Evolutionary conservation across 495 filamentous ascomycete species (phyloP).

Genomic region (Penicillium steckii): DNA sequence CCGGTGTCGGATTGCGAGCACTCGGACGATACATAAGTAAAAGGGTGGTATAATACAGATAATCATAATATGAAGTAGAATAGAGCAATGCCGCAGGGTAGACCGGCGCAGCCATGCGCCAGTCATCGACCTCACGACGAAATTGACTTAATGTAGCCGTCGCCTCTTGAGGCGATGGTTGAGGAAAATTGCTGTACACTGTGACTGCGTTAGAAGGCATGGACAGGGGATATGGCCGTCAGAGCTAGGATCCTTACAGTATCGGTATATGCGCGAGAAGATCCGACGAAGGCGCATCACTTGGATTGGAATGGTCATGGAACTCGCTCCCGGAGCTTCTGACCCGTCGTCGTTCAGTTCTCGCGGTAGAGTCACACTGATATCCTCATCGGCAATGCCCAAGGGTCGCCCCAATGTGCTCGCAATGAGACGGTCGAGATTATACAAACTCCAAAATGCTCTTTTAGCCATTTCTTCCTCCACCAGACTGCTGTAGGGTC

Average conservation of each 20-base stretch:
- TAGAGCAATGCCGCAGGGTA: constrained; percentile 45
- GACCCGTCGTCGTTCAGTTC: constrained; percentile 47
- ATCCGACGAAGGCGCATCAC: constrained; percentile 49
- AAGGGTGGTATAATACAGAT: constrained; percentile 52
- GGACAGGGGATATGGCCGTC: no score
- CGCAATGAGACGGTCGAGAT: constrained; percentile 50
- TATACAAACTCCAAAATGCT: constrained; percentile 54
- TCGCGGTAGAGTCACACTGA: constrained; percentile 41
- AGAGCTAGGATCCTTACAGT: constrained; percentile 31
- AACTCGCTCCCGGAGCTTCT: constrained; percentile 37
- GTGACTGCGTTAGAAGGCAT: no score
- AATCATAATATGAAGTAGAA: constrained; percentile 49
- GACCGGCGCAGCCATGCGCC: constrained; percentile 38
- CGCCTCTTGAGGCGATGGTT: constrained; percentile 35
- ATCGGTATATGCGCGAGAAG: constrained; percentile 47
- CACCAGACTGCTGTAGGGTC: constrained; percentile 31
- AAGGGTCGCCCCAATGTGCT: constrained; percentile 50
- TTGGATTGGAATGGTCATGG: constrained; percentile 50
- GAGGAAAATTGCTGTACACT: constrained; percentile 47
- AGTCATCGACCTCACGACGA: constrained; percentile 49
- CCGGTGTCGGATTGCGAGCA: constrained; percentile 45
- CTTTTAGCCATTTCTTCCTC: constrained; percentile 51
- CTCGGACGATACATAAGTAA: constrained; percentile 52
- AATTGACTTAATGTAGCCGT: constrained; percentile 38
- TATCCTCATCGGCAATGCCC: constrained; percentile 51